A percentile compares a stretch with the other conserved stretches of the same genome.
These are phyloP conservation scores for Gossypium raimondii DNA, from an alignment of 345 rosid species.

Conservation along the genomic window DNA sequence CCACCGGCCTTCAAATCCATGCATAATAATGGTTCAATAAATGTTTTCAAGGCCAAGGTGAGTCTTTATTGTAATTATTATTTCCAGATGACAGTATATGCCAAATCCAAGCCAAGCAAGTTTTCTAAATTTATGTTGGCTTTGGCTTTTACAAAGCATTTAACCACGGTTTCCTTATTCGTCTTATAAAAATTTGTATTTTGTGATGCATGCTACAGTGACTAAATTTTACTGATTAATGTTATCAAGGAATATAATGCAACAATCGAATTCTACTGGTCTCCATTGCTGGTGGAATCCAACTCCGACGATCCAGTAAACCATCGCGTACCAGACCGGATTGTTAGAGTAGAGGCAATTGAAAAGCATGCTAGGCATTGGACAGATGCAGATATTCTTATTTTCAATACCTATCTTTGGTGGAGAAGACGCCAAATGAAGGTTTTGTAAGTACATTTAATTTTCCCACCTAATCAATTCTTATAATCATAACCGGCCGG, in stretches of 20 bases:
- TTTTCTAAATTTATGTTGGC: background rate
- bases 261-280: slow-evolving; percentile 84
- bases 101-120: background rate
- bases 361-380: slow-evolving; percentile 78
- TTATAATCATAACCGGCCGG: too few species aligned
- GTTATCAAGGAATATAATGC: slow-evolving; percentile 69
- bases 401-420: slow-evolving; percentile 89
- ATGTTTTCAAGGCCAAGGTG: slow-evolving; percentile 44
- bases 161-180: background rate
- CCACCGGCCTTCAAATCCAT: slow-evolving; percentile 48
- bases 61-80: slow-evolving; percentile 3
- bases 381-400: slow-evolving; percentile 58
- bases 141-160: too few species aligned
- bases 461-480: background rate
- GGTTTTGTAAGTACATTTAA: slow-evolving; percentile 53
- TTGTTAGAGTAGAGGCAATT: slow-evolving; percentile 71
- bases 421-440: slow-evolving; percentile 75
- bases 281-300: slow-evolving; percentile 87
- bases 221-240: too few species aligned
- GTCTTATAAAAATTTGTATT: background rate
- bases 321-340: slow-evolving; percentile 65
- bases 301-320: slow-evolving; percentile 79
- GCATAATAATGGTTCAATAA: slow-evolving; percentile 59
- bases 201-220: background rate
- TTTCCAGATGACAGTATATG: background rate